Evolutionary conservation across 1,284 basidiomycete species (phyloP).

Genomic region (Boletellus sp.): DNA sequence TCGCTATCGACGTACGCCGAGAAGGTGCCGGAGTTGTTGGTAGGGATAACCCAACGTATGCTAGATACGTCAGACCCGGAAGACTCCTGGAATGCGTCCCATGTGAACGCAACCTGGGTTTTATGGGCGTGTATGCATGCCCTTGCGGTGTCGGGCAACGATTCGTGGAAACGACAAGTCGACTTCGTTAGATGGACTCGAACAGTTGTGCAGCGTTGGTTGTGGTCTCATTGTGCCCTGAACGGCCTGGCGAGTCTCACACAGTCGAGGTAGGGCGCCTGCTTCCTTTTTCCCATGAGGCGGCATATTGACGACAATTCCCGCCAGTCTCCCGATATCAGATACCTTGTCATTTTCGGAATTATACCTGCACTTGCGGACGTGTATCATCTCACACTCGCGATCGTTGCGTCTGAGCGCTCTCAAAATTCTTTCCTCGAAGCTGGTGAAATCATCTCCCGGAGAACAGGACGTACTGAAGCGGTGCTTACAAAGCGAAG

Average conservation of each 20-base stretch:
- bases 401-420: constrained; percentile 51
- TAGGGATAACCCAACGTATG: constrained; percentile 46
- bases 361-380: constrained; percentile 46
- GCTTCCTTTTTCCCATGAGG: not conserved
- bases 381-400: constrained; percentile 57
- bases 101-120: constrained; percentile 50
- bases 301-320: not conserved
- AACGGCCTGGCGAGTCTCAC: constrained; percentile 50
- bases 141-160: constrained; percentile 39
- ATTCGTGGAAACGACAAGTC: constrained; percentile 40
- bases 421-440: constrained; percentile 52
- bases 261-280: constrained; percentile 42
- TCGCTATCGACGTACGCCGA: constrained; percentile 49
- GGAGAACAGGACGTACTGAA: constrained; percentile 58
- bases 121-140: constrained; percentile 47
- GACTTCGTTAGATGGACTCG: constrained; percentile 47
- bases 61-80: constrained; percentile 37
- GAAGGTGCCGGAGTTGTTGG: constrained; percentile 43
- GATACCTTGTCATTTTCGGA: constrained; percentile 38
- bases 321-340: constrained; percentile 17
- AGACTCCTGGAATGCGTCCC: constrained; percentile 33
- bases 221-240: constrained; percentile 55
- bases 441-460: constrained; percentile 38
- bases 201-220: constrained; percentile 51
- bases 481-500: constrained; percentile 70